Evolutionary conservation across 441 rosid genomes (phyloP).

Genomic region (Mallotus repandus): DNA sequence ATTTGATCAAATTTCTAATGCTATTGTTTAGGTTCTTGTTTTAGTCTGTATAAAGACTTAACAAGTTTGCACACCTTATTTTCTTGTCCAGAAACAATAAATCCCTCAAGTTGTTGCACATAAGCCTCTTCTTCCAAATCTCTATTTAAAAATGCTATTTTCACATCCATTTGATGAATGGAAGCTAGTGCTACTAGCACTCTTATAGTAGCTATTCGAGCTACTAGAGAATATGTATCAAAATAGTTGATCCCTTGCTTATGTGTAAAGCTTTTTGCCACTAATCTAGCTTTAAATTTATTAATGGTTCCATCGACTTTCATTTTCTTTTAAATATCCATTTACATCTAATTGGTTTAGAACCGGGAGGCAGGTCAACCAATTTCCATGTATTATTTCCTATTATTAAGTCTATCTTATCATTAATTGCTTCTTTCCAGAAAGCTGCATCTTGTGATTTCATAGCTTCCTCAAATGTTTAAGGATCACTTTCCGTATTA

Average conservation of each 20-base stretch:
- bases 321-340: not conserved
- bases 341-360: not conserved
- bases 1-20: slow-evolving; percentile 25
- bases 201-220: slow-evolving; percentile 5
- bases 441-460: not conserved
- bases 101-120: slow-evolving; percentile 1
- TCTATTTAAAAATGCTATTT: not conserved
- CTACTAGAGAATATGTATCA: not conserved
- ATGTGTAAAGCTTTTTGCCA: not conserved
- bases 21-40: slow-evolving; percentile 23
- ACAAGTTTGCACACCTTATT: slow-evolving; percentile 16
- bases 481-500: not conserved
- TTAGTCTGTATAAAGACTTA: slow-evolving; percentile 20
- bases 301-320: not conserved
- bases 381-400: not conserved
- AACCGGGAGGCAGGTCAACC: not conserved
- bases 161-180: slow-evolving; percentile 22
- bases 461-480: not conserved
- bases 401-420: slow-evolving; percentile 7
- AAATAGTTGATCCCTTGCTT: not conserved
- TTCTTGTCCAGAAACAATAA: not conserved
- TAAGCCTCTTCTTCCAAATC: slow-evolving; percentile 4
- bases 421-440: not conserved
- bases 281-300: not conserved
- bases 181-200: not conserved